These are phyloP conservation scores for Colletotrichum sp. DNA, from an alignment of 2,329 filamentous ascomycete genomes.

Conservation along the genomic window DNA sequence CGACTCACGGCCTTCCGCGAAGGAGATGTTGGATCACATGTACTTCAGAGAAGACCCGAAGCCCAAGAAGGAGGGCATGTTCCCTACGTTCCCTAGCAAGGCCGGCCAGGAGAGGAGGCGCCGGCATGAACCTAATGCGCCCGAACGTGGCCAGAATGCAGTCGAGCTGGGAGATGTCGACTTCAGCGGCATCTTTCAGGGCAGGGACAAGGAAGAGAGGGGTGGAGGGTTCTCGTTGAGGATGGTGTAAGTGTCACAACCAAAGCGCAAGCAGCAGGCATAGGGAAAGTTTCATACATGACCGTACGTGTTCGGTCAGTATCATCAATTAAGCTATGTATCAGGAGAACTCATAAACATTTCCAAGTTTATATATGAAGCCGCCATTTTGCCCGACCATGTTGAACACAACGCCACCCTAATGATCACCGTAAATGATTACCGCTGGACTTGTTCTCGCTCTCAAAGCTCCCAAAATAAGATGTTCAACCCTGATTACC, in stretches of 20 bases:
- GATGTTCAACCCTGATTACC: conserved; percentile 4
- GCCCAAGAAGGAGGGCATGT: conserved; percentile 89
- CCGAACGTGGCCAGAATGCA: conserved; percentile 74
- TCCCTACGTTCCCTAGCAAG: conserved; percentile 96
- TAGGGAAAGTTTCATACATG: neutral
- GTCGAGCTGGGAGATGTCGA: conserved; percentile 62
- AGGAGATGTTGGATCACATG: conserved; percentile 75
- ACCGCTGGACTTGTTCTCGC: conserved; percentile 11
- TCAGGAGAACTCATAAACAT: conserved; percentile 14
- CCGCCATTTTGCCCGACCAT: conserved; percentile 16
- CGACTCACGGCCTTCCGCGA: conserved; percentile 69
- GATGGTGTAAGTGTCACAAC: conserved; percentile 48
- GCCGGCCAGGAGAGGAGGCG: conserved; percentile 87
- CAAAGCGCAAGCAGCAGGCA: neutral
- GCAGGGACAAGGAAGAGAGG: conserved; percentile 66
- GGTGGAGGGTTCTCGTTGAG: conserved; percentile 71
- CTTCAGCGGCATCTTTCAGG: conserved; percentile 74
- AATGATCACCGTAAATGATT: conserved; percentile 10
- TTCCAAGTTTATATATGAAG: conserved; percentile 10
- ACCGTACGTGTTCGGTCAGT: neutral
- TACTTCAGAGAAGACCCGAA: conserved; percentile 92
- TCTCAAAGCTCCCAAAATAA: neutral
- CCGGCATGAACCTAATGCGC: conserved; percentile 78
- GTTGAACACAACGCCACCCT: conserved; percentile 17
- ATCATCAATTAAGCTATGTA: conserved; percentile 18